A percentile compares a stretch with the other conserved stretches of the same genome.
Evolutionary conservation across 2,329 filamentous ascomycete genomes (phyloP).

Genomic region (Aaosphaeria pasadenensis): DNA sequence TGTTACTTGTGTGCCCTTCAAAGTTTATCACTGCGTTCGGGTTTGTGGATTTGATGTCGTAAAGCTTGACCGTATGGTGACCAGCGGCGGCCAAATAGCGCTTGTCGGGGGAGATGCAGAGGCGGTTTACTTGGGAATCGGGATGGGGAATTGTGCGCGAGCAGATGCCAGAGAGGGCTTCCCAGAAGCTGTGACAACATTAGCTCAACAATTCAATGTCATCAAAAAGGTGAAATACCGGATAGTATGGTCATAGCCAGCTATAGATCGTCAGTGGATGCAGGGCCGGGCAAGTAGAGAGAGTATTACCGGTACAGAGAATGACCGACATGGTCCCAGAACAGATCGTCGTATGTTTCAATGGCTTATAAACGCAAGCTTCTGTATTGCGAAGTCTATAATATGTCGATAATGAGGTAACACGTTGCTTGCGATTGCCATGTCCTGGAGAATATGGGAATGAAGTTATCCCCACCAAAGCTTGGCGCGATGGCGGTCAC

Average conservation of each 20-base stretch:
- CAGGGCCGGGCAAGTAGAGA: conserved; percentile 1
- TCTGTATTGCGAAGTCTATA: too few species aligned
- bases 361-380: too few species aligned
- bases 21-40: conserved; percentile 90
- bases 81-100: conserved; percentile 83
- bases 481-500: too few species aligned
- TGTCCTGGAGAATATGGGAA: too few species aligned
- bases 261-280: conserved; percentile 40
- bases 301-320: conserved; percentile 59
- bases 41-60: conserved; percentile 98
- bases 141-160: conserved; percentile 97
- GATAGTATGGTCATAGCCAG: conserved; percentile 74
- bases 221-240: conserved; percentile 48
- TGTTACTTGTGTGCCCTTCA: conserved; percentile 92
- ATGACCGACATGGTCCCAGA: conserved; percentile 59
- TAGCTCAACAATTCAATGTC: conserved; percentile 4
- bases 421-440: too few species aligned
- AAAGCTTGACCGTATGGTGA: conserved; percentile 89
- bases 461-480: too few species aligned
- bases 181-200: conserved; percentile 74
- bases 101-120: conserved; percentile 98
- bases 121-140: conserved; percentile 95
- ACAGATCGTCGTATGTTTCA: too few species aligned
- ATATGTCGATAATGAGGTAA: too few species aligned
- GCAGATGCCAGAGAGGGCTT: conserved; percentile 95